Evolutionary conservation across 148 eudicot species (phyloP), one percentile per base, ranked within the genome.

Genomic region (Rhododendron vialii): DNA sequence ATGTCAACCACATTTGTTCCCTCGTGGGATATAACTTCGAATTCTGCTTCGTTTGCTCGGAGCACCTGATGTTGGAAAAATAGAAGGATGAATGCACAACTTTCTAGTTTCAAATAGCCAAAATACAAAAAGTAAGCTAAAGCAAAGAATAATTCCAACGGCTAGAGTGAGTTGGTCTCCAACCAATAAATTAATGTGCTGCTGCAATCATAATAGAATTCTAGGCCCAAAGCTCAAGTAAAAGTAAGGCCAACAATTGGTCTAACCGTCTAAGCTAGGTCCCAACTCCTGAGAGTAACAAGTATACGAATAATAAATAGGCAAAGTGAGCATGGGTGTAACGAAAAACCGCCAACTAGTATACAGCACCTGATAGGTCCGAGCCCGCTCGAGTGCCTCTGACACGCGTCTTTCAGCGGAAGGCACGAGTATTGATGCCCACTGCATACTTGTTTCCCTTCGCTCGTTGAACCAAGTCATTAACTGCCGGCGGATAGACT

Each of bases 381-480:
- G 93, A 22, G 98, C 95, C 14, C 84, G 80, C 38, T 92, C 94
- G 78, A 92, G 85, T 26, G 95, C 98, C 84, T 92, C 95, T 13
- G 91, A 86, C 24, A 94, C 91, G 14, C 80, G 92, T 78, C 86
- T 91, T 84, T 94, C 98, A 6, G 98, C 93, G 30, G 87, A 85
- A 4, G 95, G 98, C 18, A 93, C 95, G 7, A 94, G 87, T 9
- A 93, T 85, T 26, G 93, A 91, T 26, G 91, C 86, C 95, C 95
- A 92, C 74, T 89, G 91, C 93, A 91, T 92, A 84, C 94, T 91
- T 14, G 85, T 82, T 85, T 93, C 93, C 45, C 95, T 93, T 20
- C 98, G 87, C 81, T 94, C 95, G 26, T 93, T 92, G 86, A 94
- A 94, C 95, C 95, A 94, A 75, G 90, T 92, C 93, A 92, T 93